A percentile compares a stretch with the other conserved stretches of the same genome.
Conservation (phyloP, 768 basidiomycete species). For the Trametes cubensis region DNA sequence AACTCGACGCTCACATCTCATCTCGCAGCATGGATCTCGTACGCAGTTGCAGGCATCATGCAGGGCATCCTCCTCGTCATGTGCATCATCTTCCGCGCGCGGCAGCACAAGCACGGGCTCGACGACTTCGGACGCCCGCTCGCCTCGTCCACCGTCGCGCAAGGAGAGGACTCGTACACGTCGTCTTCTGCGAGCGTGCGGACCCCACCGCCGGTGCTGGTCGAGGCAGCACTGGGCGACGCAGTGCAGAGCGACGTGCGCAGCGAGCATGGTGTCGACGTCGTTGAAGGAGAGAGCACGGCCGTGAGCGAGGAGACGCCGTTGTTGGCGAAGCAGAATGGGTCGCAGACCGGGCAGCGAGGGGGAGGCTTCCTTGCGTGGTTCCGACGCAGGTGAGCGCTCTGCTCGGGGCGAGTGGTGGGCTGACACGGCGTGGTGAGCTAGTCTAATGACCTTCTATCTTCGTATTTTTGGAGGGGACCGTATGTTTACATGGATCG, state of each 20-base stretch:
- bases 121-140: slow-evolving; percentile 87
- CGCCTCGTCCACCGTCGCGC: slow-evolving; percentile 1
- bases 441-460: too few species aligned
- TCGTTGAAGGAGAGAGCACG: not conserved
- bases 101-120: slow-evolving; percentile 73
- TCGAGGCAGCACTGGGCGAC: slow-evolving; percentile 23
- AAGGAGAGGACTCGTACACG: slow-evolving; percentile 1
- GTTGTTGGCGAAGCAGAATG: slow-evolving; percentile 15
- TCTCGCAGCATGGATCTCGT: slow-evolving; percentile 73
- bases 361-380: not conserved
- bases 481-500: too few species aligned
- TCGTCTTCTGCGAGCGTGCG: slow-evolving; percentile 11
- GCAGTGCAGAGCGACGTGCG: slow-evolving; percentile 28
- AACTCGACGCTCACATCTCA: not conserved
- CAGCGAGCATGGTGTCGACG: slow-evolving; percentile 19
- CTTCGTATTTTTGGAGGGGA: too few species aligned
- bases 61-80: slow-evolving; percentile 81
- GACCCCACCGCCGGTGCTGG: slow-evolving; percentile 15
- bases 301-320: slow-evolving; percentile 15
- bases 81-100: slow-evolving; percentile 83
- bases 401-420: not conserved
- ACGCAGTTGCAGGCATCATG: slow-evolving; percentile 79
- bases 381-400: slow-evolving; percentile 1
- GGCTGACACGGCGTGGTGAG: not conserved
- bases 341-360: not conserved